Evolutionary conservation across 2,329 filamentous ascomycete genomes (phyloP).

Genomic region (Sporothrix pseudoabietina): DNA sequence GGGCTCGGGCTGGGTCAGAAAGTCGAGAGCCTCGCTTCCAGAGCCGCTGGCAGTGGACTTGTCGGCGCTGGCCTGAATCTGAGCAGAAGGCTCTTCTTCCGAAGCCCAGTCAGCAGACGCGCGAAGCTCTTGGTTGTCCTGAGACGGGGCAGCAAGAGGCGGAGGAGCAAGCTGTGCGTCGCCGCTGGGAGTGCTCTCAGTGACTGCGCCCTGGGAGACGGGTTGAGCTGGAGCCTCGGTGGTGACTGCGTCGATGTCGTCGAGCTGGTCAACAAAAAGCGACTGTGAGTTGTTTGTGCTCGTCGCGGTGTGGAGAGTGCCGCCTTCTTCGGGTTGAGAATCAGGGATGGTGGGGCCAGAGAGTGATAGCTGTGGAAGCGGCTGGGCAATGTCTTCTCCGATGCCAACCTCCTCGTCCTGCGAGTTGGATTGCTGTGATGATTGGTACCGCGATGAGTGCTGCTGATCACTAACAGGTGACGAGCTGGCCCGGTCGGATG

Average conservation of each 20-base stretch:
- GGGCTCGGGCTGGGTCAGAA: slow-evolving; percentile 32
- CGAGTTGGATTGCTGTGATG: not conserved
- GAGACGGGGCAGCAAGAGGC: not conserved
- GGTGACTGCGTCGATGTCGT: not conserved
- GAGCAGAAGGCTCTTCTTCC: slow-evolving; percentile 6
- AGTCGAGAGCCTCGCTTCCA: slow-evolving; percentile 19
- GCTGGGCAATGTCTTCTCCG: not conserved
- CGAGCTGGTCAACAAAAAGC: not conserved
- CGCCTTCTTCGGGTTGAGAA: slow-evolving; percentile 23
- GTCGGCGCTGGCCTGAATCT: not conserved
- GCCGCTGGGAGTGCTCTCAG: slow-evolving; percentile 1
- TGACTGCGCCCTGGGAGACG: not conserved
- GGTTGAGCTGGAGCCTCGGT: not conserved
- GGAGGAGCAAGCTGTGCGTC: slow-evolving; percentile 12
- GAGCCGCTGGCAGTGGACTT: not conserved
- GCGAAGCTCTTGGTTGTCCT: slow-evolving; percentile 15
- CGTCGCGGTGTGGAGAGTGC: not conserved
- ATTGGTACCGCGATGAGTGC: not conserved
- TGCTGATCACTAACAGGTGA: not conserved
- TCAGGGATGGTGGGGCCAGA: slow-evolving; percentile 31
- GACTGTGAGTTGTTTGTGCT: not conserved
- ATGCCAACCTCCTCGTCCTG: not conserved
- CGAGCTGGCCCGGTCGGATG: not conserved
- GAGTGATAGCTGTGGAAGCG: not conserved
- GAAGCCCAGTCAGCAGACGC: slow-evolving; percentile 27